These are phyloP conservation scores for Thalassiosira ordinaria DNA, from an alignment of 352 stramenopile genomes.

Conservation along the genomic window DNA sequence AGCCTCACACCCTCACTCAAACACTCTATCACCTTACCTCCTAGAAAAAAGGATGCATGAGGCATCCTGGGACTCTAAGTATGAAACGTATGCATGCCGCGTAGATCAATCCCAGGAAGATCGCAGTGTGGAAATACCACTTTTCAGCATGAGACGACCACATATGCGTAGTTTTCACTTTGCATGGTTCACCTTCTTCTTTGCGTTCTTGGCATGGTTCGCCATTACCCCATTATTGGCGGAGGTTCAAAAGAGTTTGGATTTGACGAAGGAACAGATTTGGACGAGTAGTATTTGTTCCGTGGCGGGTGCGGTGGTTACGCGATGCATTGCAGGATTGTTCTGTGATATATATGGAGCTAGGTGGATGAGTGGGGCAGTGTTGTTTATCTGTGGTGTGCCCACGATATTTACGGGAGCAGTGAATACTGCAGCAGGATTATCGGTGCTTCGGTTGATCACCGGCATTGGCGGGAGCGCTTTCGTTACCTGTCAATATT, in stretches of 20 bases:
- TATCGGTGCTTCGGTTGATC: conserved; percentile 91
- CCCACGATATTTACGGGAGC: conserved; percentile 87
- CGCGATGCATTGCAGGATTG: conserved; percentile 89
- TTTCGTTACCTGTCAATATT: conserved; percentile 95
- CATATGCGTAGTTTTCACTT: conserved; percentile 95
- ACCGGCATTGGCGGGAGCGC: conserved; percentile 91
- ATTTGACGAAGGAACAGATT: conserved; percentile 88
- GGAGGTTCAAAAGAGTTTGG: conserved; percentile 89
- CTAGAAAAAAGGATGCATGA: conserved; percentile 39
- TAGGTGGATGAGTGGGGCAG: conserved; percentile 81
- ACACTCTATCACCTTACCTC: conserved; percentile 2
- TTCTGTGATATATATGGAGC: conserved; percentile 90
- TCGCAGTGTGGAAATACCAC: conserved; percentile 56
- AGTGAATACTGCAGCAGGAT: conserved; percentile 82
- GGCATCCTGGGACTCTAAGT: conserved; percentile 67
- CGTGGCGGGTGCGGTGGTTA: conserved; percentile 90
- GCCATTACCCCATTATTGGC: conserved; percentile 91
- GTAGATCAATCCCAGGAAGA: conserved; percentile 65
- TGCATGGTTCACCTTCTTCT: conserved; percentile 91
- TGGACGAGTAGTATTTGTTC: conserved; percentile 90
- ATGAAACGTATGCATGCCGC: conserved; percentile 57
- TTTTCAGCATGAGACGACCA: conserved; percentile 86
- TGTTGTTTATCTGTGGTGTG: conserved; percentile 88
- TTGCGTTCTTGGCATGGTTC: conserved; percentile 92
- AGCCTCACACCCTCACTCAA: no score